A percentile compares a stretch with the other conserved stretches of the same genome.
These are phyloP conservation scores for Artemisia tridentata DNA, from an alignment of 129 eudicot genomes.

Conservation along the genomic window DNA sequence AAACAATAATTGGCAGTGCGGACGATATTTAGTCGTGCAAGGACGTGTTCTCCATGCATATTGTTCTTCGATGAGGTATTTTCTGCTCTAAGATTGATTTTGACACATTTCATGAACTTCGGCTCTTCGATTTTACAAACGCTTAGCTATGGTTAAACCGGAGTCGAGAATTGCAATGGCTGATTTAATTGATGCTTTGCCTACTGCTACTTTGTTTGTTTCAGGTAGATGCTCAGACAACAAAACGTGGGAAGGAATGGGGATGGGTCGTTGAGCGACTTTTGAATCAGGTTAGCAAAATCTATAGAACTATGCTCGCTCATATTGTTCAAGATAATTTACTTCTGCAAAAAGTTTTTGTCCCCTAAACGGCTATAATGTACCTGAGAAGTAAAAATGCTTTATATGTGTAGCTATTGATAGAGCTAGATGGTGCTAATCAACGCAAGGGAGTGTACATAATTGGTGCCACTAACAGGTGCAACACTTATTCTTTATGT, in stretches of 20 bases:
- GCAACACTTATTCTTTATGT: constrained; percentile 2
- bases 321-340: background rate
- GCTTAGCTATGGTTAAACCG: too few species aligned
- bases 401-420: constrained; percentile 65
- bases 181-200: too few species aligned
- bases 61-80: too few species aligned
- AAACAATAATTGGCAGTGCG: too few species aligned
- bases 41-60: too few species aligned
- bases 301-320: background rate
- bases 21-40: constrained; percentile 69
- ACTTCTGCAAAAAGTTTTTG: background rate
- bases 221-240: constrained; percentile 77
- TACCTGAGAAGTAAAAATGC: constrained; percentile 1
- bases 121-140: too few species aligned
- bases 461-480: constrained; percentile 96
- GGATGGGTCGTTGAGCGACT: constrained; percentile 71
- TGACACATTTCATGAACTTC: too few species aligned
- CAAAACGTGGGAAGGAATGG: constrained; percentile 72
- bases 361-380: background rate
- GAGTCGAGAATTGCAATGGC: too few species aligned
- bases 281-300: constrained; percentile 53
- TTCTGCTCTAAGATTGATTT: too few species aligned
- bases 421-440: constrained; percentile 80
- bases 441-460: constrained; percentile 65
- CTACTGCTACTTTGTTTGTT: too few species aligned